Conservation (phyloP, 257 asterid species). For the Gynochthodes officinalis region DNA sequence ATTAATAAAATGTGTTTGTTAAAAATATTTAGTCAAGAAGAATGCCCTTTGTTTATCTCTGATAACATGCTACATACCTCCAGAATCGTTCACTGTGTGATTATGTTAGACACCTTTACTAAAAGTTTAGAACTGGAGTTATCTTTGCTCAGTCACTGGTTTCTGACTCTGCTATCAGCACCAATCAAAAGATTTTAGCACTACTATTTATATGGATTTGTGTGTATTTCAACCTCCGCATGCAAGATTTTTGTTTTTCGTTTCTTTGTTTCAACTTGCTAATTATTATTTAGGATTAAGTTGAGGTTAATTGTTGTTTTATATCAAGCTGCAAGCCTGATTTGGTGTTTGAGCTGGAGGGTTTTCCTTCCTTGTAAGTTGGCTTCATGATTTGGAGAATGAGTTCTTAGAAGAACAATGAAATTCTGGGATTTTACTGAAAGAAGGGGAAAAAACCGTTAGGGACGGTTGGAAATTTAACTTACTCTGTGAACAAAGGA, state of each 20-base stretch:
- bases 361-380: background rate
- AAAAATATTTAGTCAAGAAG: constrained; percentile 5
- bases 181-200: constrained; percentile 42
- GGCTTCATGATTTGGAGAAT: too few species aligned
- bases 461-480: background rate
- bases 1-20: too few species aligned
- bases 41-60: constrained; percentile 13
- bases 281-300: background rate
- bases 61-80: constrained; percentile 23
- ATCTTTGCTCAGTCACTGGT: constrained; percentile 63
- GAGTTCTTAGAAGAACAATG: background rate
- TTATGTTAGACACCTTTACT: constrained; percentile 68
- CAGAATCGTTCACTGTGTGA: constrained; percentile 74
- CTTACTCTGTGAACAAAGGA: too few species aligned
- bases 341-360: background rate
- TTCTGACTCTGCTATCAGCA: constrained; percentile 52
- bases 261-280: background rate
- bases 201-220: too few species aligned
- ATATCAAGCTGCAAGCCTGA: background rate
- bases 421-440: background rate
- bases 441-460: background rate
- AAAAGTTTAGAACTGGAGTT: constrained; percentile 75
- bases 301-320: background rate
- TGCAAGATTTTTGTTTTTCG: background rate
- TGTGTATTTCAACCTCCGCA: background rate